A percentile compares a stretch with the other conserved stretches of the same genome.
Conservation (phyloP, 805 yeast genomes). For the Wickerhamiella alocasiicola region DNA sequence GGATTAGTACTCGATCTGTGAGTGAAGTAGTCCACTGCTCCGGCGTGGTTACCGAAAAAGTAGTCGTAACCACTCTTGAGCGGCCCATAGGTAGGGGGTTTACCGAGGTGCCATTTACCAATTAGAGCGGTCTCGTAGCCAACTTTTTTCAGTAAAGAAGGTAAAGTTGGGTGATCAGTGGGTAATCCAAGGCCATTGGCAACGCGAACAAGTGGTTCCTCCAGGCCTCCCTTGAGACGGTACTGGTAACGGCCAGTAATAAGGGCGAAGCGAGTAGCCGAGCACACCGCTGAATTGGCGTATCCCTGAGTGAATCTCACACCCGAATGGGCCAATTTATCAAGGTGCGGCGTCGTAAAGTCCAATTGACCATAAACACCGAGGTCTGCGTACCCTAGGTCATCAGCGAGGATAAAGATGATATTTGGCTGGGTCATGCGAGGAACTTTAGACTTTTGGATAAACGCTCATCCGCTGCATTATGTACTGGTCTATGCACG, state of each 20-base stretch:
- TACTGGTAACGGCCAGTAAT: constrained; percentile 52
- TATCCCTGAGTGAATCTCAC: constrained; percentile 45
- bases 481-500: too few relatives aligned
- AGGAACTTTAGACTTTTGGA: too few relatives aligned
- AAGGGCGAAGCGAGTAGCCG: constrained; percentile 52
- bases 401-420: constrained; percentile 47
- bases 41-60: constrained; percentile 20
- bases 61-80: constrained; percentile 18
- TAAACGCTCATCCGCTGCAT: too few relatives aligned
- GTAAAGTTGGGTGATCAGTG: constrained; percentile 24
- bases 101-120: constrained; percentile 54
- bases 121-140: constrained; percentile 42
- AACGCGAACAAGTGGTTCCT: constrained; percentile 17
- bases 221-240: constrained; percentile 19
- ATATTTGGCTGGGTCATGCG: constrained; percentile 43
- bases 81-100: constrained; percentile 27
- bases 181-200: constrained; percentile 16
- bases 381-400: constrained; percentile 46
- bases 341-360: constrained; percentile 42
- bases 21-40: constrained; percentile 19
- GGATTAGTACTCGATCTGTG: constrained; percentile 15
- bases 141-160: constrained; percentile 37
- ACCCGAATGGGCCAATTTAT: constrained; percentile 35
- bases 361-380: constrained; percentile 43
- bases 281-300: constrained; percentile 53